Base-by-base conservation (phyloP, 2,329 filamentous ascomycete species). In the Pestalotiopsis sp. region DNA sequence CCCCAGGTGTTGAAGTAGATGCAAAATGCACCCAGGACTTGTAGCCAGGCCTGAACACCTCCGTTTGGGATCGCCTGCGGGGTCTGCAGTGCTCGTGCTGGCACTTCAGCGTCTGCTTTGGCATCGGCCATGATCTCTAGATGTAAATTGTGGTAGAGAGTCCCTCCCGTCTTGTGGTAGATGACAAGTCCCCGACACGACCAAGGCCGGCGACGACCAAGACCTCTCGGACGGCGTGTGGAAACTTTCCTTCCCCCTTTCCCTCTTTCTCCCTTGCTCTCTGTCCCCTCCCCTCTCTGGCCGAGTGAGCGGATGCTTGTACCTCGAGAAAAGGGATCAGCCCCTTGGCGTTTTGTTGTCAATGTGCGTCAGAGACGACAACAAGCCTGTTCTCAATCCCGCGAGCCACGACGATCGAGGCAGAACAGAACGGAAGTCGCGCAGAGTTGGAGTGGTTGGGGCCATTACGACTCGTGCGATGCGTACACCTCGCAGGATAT, bases 1-100 rank as follows among this genome's bases (percentile, higher is more conserved):
- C 64, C 64, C 65, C 65, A 67, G 11, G 65, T 67, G 38, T 67
- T 67, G 65, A 67, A 67, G 23, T 60, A 61, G 5, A 67, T 27
- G 20, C 31, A 61, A 25, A 67, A 67, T 7, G 52, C 65, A 17
- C 52, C 65, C n/a, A 67, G 65, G 11, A 67, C 65, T 31, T 67
- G 65, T 4, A 67, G 25, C 65, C 65, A 67, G 9, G 65, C 65
- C 65, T 59, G 52, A 20, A 27, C n/a, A 17, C 65, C 65, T 23
- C n/a, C 27, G 17, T 67, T 36, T 9, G 65, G 65, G 31, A 58
- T 66, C 7, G 23, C 27, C 5, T 45, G 20, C 11, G 20, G 17
- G 17, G 31, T 20, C 38, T 36, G 25, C 31, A 17, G 13, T 17
- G 31, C 31, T 39, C 14, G 12, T 23, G 31, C 31, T 39, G 36